These are phyloP conservation scores for Vaccinium darrowii DNA, from an alignment of 148 eudicot species.

Conservation along the genomic window DNA sequence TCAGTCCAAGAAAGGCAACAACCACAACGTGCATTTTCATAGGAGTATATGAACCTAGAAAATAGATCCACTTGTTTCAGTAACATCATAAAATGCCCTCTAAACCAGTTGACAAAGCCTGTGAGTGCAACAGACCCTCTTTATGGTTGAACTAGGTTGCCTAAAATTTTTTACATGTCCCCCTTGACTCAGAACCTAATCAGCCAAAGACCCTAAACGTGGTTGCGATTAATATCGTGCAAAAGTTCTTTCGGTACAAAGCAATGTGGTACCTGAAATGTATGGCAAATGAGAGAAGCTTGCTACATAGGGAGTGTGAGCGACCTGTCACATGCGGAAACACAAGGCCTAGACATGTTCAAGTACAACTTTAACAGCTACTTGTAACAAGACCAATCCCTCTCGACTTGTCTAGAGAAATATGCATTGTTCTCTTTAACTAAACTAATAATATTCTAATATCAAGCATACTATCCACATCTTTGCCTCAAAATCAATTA, in stretches of 20 bases:
- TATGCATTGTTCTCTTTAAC: not conserved
- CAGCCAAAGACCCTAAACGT: constrained; percentile 3
- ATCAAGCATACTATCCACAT: not conserved
- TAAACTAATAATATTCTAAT: not conserved
- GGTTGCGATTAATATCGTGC: not conserved
- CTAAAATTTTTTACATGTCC: not conserved
- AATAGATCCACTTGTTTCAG: not conserved
- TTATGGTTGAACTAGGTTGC: constrained; percentile 21
- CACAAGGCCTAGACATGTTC: too few relatives aligned
- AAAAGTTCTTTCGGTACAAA: not conserved
- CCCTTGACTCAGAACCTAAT: constrained; percentile 35
- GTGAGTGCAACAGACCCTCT: constrained; percentile 55
- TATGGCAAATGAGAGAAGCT: not conserved
- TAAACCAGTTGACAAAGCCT: constrained; percentile 15
- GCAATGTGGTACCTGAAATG: constrained; percentile 1
- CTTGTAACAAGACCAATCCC: not conserved
- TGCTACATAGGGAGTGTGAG: not conserved
- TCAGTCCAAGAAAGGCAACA: not conserved
- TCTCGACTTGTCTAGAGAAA: not conserved
- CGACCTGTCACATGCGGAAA: not conserved
- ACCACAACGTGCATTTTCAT: not conserved
- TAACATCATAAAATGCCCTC: not conserved
- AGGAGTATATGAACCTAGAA: not conserved
- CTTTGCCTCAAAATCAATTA: not conserved
- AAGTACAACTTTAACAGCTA: too few relatives aligned